phyloP scores from a whole-genome alignment of 2,329 filamentous ascomycete genomes.

The Didymella segeticola region DNA sequence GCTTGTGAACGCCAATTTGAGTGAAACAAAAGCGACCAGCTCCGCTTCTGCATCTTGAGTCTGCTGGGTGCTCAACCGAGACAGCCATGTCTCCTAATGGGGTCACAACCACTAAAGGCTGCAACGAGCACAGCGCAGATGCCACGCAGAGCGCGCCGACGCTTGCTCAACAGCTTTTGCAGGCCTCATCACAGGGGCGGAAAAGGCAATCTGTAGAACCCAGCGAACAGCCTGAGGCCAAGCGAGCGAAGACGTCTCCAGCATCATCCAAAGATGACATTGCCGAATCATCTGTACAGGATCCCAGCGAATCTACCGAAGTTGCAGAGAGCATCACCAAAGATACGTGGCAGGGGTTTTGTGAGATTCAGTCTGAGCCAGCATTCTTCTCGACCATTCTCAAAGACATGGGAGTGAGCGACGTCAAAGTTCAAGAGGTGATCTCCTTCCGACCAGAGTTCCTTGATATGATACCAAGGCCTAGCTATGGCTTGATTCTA shows the following conservation, averaged over 20 bases:
- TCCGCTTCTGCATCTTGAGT: neutral
- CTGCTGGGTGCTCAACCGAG: neutral
- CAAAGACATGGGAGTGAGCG: constrained; percentile 75
- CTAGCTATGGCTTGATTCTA: constrained; percentile 83
- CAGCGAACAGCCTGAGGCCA: neutral
- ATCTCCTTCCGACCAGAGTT: constrained; percentile 67
- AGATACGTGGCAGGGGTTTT: constrained; percentile 71
- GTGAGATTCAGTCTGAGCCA: constrained; percentile 89
- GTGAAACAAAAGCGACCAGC: neutral
- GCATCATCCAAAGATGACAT: neutral
- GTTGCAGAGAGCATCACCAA: constrained; percentile 50
- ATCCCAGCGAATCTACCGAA: constrained; percentile 29
- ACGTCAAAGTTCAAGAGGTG: constrained; percentile 78
- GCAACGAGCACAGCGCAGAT: neutral
- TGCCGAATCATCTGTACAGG: neutral
- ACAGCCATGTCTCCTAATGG: neutral
- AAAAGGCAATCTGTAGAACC: neutral
- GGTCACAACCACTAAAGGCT: neutral
- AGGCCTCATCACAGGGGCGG: neutral
- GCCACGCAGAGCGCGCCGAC: neutral
- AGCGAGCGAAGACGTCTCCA: neutral
- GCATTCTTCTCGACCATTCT: constrained; percentile 87
- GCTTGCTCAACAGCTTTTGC: neutral
- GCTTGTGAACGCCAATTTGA: too few relatives aligned
- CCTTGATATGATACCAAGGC: constrained; percentile 35